Evolutionary conservation across 2,329 filamentous ascomycete genomes (phyloP).

Genomic region (Aschersonia sp.): DNA sequence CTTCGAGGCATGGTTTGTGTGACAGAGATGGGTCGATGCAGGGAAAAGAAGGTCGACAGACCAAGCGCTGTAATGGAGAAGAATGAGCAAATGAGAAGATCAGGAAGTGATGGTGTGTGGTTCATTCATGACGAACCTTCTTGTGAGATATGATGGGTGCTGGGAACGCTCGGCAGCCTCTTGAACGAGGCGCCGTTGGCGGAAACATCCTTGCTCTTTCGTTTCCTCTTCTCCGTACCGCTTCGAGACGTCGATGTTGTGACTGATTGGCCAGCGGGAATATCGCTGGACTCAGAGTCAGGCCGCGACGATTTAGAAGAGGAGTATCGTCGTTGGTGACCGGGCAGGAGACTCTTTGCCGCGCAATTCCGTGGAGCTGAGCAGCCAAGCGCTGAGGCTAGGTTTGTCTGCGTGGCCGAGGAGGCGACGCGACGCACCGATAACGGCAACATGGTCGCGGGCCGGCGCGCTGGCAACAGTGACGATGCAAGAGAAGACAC

Average conservation of each 20-base stretch:
- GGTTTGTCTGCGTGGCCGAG: constrained; percentile 27
- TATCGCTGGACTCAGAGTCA: constrained; percentile 38
- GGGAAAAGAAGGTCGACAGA: constrained; percentile 86
- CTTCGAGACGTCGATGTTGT: constrained; percentile 29
- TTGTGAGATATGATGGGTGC: constrained; percentile 56
- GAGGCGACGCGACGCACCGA: constrained; percentile 40
- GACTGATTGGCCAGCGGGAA: constrained; percentile 34
- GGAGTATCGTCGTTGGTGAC: constrained; percentile 40
- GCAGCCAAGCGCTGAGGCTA: constrained; percentile 27
- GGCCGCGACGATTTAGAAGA: constrained; percentile 49
- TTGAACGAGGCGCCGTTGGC: constrained; percentile 30
- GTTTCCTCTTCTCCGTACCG: constrained; percentile 38
- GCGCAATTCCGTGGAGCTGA: constrained; percentile 23
- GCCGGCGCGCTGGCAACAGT: constrained; percentile 8
- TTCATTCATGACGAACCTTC: constrained; percentile 33
- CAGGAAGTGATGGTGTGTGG: background rate
- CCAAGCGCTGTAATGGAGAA: constrained; percentile 54
- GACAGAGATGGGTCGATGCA: constrained; percentile 86
- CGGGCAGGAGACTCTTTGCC: constrained; percentile 20
- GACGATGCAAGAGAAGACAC: too few species aligned
- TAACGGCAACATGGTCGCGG: constrained; percentile 34
- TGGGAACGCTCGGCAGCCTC: constrained; percentile 59
- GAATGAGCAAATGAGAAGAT: background rate
- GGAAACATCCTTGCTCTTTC: constrained; percentile 39
- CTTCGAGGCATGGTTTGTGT: constrained; percentile 64